These are phyloP conservation scores for Trichaptum fuscoviolaceum DNA, from an alignment of 768 basidiomycete species.

Conservation along the genomic window DNA sequence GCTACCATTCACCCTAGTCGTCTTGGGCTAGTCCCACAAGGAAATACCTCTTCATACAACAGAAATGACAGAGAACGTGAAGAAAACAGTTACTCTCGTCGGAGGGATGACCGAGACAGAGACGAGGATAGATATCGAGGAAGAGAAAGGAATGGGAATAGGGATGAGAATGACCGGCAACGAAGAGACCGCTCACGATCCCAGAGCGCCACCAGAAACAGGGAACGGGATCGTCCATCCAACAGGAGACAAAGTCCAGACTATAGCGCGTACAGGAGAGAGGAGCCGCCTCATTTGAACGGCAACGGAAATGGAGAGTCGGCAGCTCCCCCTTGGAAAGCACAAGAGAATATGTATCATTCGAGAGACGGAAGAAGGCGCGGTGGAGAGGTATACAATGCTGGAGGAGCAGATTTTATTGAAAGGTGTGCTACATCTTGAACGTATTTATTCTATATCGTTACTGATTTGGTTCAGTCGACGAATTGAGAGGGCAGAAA, in stretches of 20 bases:
- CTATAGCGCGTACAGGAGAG: slow-evolving; percentile 54
- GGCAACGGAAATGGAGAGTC: slow-evolving; percentile 15
- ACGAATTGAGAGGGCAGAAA: slow-evolving; percentile 56
- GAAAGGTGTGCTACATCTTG: slow-evolving; percentile 45
- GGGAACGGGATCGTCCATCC: slow-evolving; percentile 21
- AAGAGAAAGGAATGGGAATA: slow-evolving; percentile 21
- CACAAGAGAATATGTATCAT: slow-evolving; percentile 55
- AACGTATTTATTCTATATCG: slow-evolving; percentile 7
- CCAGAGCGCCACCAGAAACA: background rate
- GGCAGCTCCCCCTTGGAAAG: slow-evolving; percentile 38
- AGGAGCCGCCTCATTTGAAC: slow-evolving; percentile 29
- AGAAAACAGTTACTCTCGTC: slow-evolving; percentile 11
- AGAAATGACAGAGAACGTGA: slow-evolving; percentile 6
- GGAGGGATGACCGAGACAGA: slow-evolving; percentile 11
- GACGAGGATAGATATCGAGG: slow-evolving; percentile 22
- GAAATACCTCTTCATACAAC: slow-evolving; percentile 18
- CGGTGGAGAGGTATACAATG: slow-evolving; percentile 24
- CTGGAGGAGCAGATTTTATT: slow-evolving; percentile 32
- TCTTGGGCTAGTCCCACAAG: slow-evolving; percentile 56
- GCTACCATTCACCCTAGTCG: slow-evolving; percentile 73
- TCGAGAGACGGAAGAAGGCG: slow-evolving; percentile 23
- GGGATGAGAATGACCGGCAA: slow-evolving; percentile 20
- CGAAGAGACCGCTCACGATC: slow-evolving; percentile 27
- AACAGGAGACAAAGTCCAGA: slow-evolving; percentile 39
- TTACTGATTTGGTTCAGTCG: slow-evolving; percentile 43